Conservation (phyloP, 768 basidiomycete genomes). For the Lactifluus piperatus region DNA sequence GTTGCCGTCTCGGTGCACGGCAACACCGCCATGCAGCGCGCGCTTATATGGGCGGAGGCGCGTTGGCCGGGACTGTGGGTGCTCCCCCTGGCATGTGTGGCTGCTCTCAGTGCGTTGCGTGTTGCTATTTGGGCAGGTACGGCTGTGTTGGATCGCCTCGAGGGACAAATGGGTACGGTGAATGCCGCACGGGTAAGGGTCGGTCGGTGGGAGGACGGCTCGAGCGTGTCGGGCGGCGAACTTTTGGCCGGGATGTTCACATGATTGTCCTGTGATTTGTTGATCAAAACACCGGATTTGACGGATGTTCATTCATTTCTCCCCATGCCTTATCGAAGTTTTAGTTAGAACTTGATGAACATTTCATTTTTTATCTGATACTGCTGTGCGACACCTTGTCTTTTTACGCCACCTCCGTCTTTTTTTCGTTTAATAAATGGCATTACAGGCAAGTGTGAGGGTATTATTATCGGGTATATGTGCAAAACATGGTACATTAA, state of each 20-base stretch:
- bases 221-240: slow-evolving; percentile 10
- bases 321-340: too few relatives aligned
- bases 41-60: slow-evolving; percentile 10
- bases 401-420: too few relatives aligned
- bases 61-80: slow-evolving; percentile 10
- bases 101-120: not conserved
- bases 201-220: slow-evolving; percentile 13
- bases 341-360: too few relatives aligned
- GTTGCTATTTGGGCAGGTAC: not conserved
- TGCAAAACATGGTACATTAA: not conserved
- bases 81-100: slow-evolving; percentile 1
- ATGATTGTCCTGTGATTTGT: not conserved
- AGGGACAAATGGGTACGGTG: not conserved
- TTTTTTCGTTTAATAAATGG: not conserved
- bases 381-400: too few relatives aligned
- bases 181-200: not conserved
- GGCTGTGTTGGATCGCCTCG: not conserved
- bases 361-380: too few relatives aligned
- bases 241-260: slow-evolving; percentile 10
- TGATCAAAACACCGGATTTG: too few relatives aligned
- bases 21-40: not conserved
- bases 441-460: not conserved
- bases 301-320: too few relatives aligned
- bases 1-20: not conserved
- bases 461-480: too few relatives aligned